Evolutionary conservation across 192 early-diverging fungal species (phyloP).

Genomic region (Blastocladiella britannica): DNA sequence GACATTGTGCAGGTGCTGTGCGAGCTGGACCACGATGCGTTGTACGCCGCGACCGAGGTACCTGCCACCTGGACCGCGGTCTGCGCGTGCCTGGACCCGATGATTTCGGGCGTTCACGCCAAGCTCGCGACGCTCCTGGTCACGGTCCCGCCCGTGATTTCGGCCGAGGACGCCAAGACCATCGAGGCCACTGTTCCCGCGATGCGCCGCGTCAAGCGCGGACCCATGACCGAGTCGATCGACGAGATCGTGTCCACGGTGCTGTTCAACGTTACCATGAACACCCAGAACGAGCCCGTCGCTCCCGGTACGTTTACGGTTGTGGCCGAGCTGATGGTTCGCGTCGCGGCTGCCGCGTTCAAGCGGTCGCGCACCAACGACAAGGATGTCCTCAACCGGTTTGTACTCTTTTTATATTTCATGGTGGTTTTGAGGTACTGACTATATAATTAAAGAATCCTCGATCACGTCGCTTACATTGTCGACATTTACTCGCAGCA

Average conservation of each 20-base stretch:
- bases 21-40: neutral
- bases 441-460: too few relatives aligned
- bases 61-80: neutral
- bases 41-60: neutral
- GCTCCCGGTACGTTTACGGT: neutral
- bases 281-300: neutral
- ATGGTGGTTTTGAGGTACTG: too few relatives aligned
- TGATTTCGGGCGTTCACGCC: neutral
- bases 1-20: neutral
- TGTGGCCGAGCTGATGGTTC: neutral
- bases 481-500: neutral
- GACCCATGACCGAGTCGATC: neutral
- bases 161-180: too few relatives aligned
- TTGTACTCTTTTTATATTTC: too few relatives aligned
- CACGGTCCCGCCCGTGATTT: too few relatives aligned
- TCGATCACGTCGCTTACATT: neutral
- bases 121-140: neutral
- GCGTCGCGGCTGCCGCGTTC: neutral
- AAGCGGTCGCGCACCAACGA: neutral
- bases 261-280: neutral
- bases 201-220: neutral
- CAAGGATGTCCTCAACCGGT: neutral
- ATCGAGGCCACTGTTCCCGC: too few relatives aligned
- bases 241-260: neutral
- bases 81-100: neutral